A percentile compares a stretch with the other conserved stretches of the same genome.
These are phyloP conservation scores for Capsella bursapastoris DNA, from an alignment of 345 rosid species.

Conservation along the genomic window DNA sequence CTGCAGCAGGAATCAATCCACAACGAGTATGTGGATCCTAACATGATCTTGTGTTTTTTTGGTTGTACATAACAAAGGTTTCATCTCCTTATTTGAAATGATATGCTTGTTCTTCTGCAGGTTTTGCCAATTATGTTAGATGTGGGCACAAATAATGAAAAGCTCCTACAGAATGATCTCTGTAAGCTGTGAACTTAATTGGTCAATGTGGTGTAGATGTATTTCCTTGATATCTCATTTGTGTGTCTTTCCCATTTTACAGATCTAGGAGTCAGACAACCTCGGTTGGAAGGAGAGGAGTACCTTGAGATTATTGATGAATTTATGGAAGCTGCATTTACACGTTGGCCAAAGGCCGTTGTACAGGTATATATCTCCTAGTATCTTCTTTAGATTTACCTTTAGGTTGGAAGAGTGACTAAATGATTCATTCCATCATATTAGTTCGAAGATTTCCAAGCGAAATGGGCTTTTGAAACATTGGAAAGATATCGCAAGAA, in stretches of 20 bases:
- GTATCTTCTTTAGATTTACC: conserved; percentile 32
- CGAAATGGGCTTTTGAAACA: conserved; percentile 99
- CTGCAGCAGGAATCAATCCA: conserved; percentile 99
- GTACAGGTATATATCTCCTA: conserved; percentile 71
- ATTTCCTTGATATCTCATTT: conserved; percentile 20
- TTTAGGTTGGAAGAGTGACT: conserved; percentile 37
- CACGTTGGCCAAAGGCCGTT: conserved; percentile 98
- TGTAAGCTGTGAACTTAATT: conserved; percentile 60
- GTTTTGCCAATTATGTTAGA: conserved; percentile 94
- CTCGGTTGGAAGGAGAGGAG: conserved; percentile 95
- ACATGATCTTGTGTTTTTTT: neutral
- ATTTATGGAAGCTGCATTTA: conserved; percentile 91
- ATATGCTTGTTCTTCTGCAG: conserved; percentile 48
- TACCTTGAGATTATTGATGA: conserved; percentile 88
- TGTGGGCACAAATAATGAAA: conserved; percentile 94
- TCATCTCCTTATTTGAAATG: conserved; percentile 28
- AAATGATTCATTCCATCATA: conserved; percentile 34
- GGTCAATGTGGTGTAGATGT: conserved; percentile 29
- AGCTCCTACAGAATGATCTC: conserved; percentile 80
- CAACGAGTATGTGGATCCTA: conserved; percentile 64
- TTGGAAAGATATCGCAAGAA: conserved; percentile 78
- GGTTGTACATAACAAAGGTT: neutral
- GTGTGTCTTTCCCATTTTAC: conserved; percentile 39
- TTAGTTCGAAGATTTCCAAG: conserved; percentile 98
- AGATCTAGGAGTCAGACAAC: conserved; percentile 92